These are phyloP conservation scores for Alternaria rosae DNA, from an alignment of 2,329 filamentous ascomycete species.

Conservation along the genomic window DNA sequence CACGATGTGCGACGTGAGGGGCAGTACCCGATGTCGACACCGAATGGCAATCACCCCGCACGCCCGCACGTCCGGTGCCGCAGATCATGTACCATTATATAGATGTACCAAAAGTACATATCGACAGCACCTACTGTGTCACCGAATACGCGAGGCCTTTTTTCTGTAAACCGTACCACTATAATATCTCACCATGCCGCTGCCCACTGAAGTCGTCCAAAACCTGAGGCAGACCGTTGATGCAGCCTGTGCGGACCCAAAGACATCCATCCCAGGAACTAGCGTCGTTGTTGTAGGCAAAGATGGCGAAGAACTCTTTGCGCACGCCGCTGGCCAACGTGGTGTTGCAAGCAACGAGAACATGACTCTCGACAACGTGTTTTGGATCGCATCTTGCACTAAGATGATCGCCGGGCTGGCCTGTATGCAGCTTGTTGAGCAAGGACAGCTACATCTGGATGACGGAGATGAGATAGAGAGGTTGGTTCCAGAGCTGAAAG, in stretches of 20 bases:
- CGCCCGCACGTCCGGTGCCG: not conserved
- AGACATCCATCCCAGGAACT: slow-evolving; percentile 49
- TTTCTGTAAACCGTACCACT: not conserved
- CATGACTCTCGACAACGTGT: slow-evolving; percentile 66
- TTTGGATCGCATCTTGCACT: slow-evolving; percentile 63
- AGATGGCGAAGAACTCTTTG: slow-evolving; percentile 52
- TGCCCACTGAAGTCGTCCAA: slow-evolving; percentile 3
- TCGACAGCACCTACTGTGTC: not conserved
- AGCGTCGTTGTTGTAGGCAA: slow-evolving; percentile 54
- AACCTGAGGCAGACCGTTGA: slow-evolving; percentile 22
- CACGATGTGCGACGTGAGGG: not conserved
- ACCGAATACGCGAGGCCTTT: not conserved
- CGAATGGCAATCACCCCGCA: not conserved
- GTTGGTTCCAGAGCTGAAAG: slow-evolving; percentile 44
- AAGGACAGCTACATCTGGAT: slow-evolving; percentile 40
- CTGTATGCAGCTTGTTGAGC: slow-evolving; percentile 45
- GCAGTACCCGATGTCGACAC: slow-evolving; percentile 1
- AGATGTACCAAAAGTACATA: not conserved
- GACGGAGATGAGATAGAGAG: slow-evolving; percentile 36
- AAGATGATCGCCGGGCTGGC: slow-evolving; percentile 45
- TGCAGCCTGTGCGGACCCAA: slow-evolving; percentile 25
- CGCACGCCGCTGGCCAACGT: slow-evolving; percentile 52
- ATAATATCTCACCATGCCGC: not conserved
- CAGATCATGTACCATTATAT: not conserved
- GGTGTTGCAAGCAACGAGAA: slow-evolving; percentile 52